Percentiles rank a stretch among this genome's conserved stretches.
Evolutionary conservation across 2,329 filamentous ascomycete genomes (phyloP).

Genomic region (Sclerotinia nivalis): DNA sequence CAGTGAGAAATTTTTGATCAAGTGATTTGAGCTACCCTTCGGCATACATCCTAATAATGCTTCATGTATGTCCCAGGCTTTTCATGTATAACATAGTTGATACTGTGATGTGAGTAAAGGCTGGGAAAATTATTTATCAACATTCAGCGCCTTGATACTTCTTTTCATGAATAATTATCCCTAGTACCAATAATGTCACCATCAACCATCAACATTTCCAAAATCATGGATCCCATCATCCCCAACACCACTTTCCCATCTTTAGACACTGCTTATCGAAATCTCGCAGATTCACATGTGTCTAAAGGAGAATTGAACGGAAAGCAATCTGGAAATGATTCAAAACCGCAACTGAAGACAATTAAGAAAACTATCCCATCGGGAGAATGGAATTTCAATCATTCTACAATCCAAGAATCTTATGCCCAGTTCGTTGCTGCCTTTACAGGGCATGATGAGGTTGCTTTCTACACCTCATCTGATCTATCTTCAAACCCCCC

Average conservation of each 20-base stretch:
- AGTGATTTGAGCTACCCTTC: not conserved
- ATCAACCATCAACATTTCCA: not conserved
- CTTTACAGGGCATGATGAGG: constrained; percentile 8
- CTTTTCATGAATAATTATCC: not conserved
- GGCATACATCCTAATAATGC: not conserved
- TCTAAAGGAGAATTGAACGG: not conserved
- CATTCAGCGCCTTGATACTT: not conserved
- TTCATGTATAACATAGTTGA: too few species aligned
- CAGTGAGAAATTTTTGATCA: not conserved
- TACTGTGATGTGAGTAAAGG: too few species aligned
- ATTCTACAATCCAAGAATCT: not conserved
- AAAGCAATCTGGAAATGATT: not conserved
- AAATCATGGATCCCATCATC: not conserved
- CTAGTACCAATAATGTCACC: not conserved
- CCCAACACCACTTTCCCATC: constrained; percentile 2
- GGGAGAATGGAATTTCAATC: constrained; percentile 2
- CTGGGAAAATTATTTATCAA: not conserved
- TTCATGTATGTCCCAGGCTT: not conserved
- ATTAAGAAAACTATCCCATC: not conserved
- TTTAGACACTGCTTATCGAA: constrained; percentile 11
- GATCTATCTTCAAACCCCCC: not conserved
- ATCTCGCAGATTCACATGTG: not conserved
- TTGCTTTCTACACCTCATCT: not conserved
- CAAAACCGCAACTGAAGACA: not conserved
- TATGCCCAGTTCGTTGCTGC: constrained; percentile 11